Evolutionary conservation across 768 basidiomycete species (phyloP), one percentile per base, ranked within the genome.

Genomic region (Mycena amicta): DNA sequence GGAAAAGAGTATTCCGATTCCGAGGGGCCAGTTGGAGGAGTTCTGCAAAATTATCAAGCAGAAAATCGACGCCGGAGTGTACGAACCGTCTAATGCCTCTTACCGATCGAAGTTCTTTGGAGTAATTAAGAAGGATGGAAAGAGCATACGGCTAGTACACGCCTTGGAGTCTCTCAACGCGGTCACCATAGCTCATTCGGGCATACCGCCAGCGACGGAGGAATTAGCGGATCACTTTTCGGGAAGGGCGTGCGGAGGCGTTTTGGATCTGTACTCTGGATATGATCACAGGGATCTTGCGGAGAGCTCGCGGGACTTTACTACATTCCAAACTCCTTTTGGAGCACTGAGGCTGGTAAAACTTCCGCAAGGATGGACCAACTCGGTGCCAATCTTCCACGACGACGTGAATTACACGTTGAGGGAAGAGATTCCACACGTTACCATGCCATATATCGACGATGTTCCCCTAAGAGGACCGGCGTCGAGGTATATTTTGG

Each of bases 351-450:
- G 64, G 0, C 62, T 74, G 0, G 64, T 61, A 0, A 58, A 60
- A 0, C 53, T 75, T 0, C 71, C 70, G 0, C 71, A 71, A 68
- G 75, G 74, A 0, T 69, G 68, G 58, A 72, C 73, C 31, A 53
- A 53, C 45, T 12, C 12, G 8, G 45, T 46, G 33, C 33, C 33
- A 8, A 37, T 37, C 18, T 37, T 37, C 33, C 33, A 37, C 18
- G 33, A 37, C 18, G 33, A 37, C 18, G 52, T 53, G 13, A 53
- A 29, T 2, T 53, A 39, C 22, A 53, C 39, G 15, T 25, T 53
- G 13, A 23, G 26, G 31, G 52, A 53, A 23, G 52, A 53, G 27
- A 41, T 60, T 46, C 55, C 59, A 0, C n/a, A 60, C 16, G 31
- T 60, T 13, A 54, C 59, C 12, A 50, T 43, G 26, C 55, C 55